Conservation (phyloP, 2,329 filamentous ascomycete genomes). For the Coniochaeta ligniaria region DNA sequence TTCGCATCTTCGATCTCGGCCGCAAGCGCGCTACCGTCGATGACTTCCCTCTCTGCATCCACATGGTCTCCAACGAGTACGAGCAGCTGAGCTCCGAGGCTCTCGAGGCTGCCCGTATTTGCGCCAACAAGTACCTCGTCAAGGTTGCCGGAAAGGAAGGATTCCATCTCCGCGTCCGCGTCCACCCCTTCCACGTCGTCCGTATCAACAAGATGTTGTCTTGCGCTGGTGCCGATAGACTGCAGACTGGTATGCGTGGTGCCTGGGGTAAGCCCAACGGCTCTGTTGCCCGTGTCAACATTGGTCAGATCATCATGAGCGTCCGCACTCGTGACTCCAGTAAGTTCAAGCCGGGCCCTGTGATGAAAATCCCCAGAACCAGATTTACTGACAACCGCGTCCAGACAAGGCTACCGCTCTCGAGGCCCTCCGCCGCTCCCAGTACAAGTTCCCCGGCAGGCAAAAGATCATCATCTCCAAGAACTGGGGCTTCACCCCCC, state of each 20-base stretch:
- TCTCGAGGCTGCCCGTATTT: constrained; percentile 99
- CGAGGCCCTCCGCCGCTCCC: constrained; percentile 96
- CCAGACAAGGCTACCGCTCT: constrained; percentile 63
- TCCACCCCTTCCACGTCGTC: constrained; percentile 99
- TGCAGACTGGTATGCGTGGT: constrained; percentile 99
- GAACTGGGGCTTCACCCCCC: constrained; percentile 99
- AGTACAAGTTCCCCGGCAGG: constrained; percentile 99
- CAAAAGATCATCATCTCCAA: constrained; percentile 99
- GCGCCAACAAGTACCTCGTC: constrained; percentile 96
- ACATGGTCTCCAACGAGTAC: constrained; percentile 99
- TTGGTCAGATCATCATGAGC: constrained; percentile 97
- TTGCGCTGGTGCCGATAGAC: constrained; percentile 99
- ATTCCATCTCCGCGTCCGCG: constrained; percentile 73
- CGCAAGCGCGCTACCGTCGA: constrained; percentile 98
- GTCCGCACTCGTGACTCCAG: constrained; percentile 93
- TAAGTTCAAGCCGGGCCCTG: constrained; percentile 36
- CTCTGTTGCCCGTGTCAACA: constrained; percentile 98
- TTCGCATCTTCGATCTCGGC: constrained; percentile 98
- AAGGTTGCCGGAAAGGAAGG: constrained; percentile 66
- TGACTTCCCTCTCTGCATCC: constrained; percentile 98
- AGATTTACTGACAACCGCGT: neutral
- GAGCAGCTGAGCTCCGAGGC: constrained; percentile 99
- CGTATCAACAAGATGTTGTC: constrained; percentile 99
- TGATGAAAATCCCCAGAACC: neutral
- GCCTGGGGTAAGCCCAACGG: constrained; percentile 99